Conservation (phyloP, 2,329 filamentous ascomycete genomes). For the Diaporthe vaccinii region DNA sequence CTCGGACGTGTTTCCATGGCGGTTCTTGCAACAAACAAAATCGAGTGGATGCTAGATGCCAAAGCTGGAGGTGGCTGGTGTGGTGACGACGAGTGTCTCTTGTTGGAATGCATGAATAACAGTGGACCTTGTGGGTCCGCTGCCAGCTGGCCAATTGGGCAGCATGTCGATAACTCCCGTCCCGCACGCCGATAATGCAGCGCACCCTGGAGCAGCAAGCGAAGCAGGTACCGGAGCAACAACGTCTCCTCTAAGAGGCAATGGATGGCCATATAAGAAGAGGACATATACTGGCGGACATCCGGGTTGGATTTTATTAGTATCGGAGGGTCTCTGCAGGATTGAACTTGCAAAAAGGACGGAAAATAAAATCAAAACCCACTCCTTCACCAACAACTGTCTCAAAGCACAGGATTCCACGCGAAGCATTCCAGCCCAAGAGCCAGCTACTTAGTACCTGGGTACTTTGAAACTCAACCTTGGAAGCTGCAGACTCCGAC, state of each 20-base stretch:
- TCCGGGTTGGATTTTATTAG: background rate
- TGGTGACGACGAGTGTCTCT: constrained; percentile 24
- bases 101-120: constrained; percentile 17
- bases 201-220: background rate
- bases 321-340: background rate
- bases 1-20: background rate
- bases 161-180: constrained; percentile 19
- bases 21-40: constrained; percentile 2
- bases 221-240: constrained; percentile 12
- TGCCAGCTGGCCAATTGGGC: constrained; percentile 29
- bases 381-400: background rate
- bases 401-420: background rate
- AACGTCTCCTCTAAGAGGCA: background rate
- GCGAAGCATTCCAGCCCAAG: background rate
- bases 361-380: background rate
- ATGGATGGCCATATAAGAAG: background rate
- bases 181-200: constrained; percentile 1
- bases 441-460: background rate
- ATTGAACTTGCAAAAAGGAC: too few species aligned
- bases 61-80: constrained; percentile 8
- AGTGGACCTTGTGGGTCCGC: background rate
- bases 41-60: constrained; percentile 13
- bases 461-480: constrained; percentile 7
- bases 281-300: background rate
- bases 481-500: background rate